Base-by-base conservation (phyloP, 2,329 filamentous ascomycete species). In the Aureobasidium namibiae region DNA sequence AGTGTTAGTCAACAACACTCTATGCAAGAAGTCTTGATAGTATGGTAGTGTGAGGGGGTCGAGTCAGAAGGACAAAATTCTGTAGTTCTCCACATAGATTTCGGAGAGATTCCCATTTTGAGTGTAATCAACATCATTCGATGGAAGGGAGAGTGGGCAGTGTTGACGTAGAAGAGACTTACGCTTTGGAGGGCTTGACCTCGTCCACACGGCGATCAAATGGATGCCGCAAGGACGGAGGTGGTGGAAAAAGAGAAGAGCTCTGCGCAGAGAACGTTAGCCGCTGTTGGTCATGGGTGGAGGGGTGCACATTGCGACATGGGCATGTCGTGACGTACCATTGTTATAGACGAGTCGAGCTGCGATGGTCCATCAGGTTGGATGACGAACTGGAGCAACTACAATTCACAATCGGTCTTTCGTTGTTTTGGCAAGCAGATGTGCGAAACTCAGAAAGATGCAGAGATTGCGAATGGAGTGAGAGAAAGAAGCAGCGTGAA, bases 91-190 rank as follows among this genome's bases (percentile, higher is more conserved):
- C 87, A 89, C 94, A 99, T 82, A 79, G 76, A 84, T 82, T 89
- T 97, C 90, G 88, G 94, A 99, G 95, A 99, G 94, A 99, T 99
- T 99, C 94, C 94, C 94, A 99, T 85, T 83, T 96, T 95, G 87
- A 89, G 86, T 59, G 57, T 44, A 56, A 41, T 81, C 78, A 77
- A 77, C 83, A 89, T 95, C 92, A 95, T 95, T 80, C 84, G 79
- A 59, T 48, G 54, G 23, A 48, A 24, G 18, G 45, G 24, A 24
- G 16, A 18, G 34, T 11, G 36, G n/a, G 29, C 77, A 69, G 67
- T 69, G 72, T n/a, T 66, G 65, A 68, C 63, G 48, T 58, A 33
- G 53, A 39, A 39, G 16, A 58, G n/a, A 56, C 67, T 45, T 65
- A 82, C 94, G 86, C 90, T 76, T 97, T 99, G 34, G 89, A 88